A percentile compares a stretch with the other conserved stretches of the same genome.
These are phyloP conservation scores for Backusella psychrophila DNA, from an alignment of 192 early-diverging fungal species.

Conservation along the genomic window DNA sequence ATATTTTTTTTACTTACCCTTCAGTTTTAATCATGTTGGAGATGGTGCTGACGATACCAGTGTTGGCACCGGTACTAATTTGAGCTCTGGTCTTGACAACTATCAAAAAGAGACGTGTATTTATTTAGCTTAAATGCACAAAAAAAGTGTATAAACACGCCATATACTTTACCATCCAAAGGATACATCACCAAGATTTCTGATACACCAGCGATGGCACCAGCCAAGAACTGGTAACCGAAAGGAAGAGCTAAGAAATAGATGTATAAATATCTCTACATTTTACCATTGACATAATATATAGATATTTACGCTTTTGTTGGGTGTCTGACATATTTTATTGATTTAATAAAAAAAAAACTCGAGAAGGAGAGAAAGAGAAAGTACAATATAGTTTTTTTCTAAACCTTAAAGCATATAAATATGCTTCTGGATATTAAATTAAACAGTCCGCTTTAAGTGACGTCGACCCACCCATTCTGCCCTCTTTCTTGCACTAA, in stretches of 20 bases:
- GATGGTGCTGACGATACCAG: conserved; percentile 25
- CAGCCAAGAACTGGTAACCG: conserved; percentile 75
- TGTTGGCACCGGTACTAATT: conserved; percentile 47
- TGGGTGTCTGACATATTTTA: background rate
- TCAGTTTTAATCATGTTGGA: conserved; percentile 32
- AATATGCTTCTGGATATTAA: conserved; percentile 3
- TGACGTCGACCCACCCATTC: background rate
- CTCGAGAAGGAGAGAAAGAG: background rate
- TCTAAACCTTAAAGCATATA: background rate
- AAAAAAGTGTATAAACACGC: background rate
- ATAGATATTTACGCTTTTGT: conserved; percentile 1
- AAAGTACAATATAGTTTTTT: background rate
- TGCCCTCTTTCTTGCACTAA: background rate
- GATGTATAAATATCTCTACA: background rate
- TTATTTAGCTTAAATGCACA: background rate
- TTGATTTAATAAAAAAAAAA: background rate
- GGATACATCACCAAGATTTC: conserved; percentile 97
- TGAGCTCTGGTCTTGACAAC: conserved; percentile 96
- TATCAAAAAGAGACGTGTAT: background rate
- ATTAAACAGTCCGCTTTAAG: conserved; percentile 4
- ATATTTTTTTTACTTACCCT: conserved; percentile 22
- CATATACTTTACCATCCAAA: conserved; percentile 54
- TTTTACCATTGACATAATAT: background rate
- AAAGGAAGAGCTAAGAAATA: conserved; percentile 50
- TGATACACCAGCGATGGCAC: conserved; percentile 80